These are phyloP conservation scores for Leccinum rimulosum DNA, from an alignment of 768 basidiomycete genomes.

Conservation along the genomic window DNA sequence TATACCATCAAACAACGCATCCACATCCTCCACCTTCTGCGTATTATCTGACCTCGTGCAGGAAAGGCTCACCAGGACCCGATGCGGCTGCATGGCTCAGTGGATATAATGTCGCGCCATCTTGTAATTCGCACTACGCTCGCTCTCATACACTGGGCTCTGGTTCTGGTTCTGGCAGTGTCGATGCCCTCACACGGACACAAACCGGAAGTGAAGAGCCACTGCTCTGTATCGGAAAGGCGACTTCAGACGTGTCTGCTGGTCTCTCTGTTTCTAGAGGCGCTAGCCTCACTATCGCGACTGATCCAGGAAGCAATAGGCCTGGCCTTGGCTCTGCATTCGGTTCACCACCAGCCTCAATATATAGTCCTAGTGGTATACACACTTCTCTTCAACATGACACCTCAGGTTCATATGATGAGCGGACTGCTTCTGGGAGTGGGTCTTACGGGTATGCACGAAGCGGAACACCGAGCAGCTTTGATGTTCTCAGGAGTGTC, in stretches of 20 bases:
- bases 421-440: constrained; percentile 20
- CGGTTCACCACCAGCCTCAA: constrained; percentile 24
- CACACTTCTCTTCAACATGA: constrained; percentile 12
- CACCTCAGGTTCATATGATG: constrained; percentile 19
- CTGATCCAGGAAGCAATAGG: constrained; percentile 11
- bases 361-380: constrained; percentile 16
- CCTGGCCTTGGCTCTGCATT: constrained; percentile 30
- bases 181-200: constrained; percentile 28
- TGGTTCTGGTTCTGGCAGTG: constrained; percentile 24
- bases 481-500: constrained; percentile 29
- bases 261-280: constrained; percentile 9
- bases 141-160: constrained; percentile 30
- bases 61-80: constrained; percentile 29
- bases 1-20: constrained; percentile 7
- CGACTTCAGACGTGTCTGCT: constrained; percentile 4
- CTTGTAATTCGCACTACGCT: constrained; percentile 26
- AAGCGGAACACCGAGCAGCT: constrained; percentile 27
- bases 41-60: constrained; percentile 13
- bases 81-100: constrained; percentile 26
- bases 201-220: constrained; percentile 32
- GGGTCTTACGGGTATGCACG: constrained; percentile 24
- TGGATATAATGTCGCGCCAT: constrained; percentile 26
- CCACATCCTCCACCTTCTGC: constrained; percentile 27
- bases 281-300: neutral
- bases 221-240: constrained; percentile 19